These are phyloP conservation scores for Castanea crenata DNA, from an alignment of 306 rosid genomes.

Conservation along the genomic window DNA sequence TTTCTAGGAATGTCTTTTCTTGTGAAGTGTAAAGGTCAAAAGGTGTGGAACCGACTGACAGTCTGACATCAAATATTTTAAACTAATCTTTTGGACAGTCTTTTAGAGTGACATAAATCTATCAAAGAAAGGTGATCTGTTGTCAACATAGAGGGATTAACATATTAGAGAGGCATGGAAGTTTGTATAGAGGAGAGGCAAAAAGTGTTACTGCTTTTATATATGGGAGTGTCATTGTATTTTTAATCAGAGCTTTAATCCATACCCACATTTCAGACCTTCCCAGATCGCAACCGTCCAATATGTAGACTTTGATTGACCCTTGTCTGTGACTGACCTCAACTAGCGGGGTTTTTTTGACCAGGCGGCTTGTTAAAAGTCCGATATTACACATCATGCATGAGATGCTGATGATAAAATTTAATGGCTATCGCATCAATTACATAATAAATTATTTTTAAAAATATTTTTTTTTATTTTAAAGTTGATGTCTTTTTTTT, in stretches of 20 bases:
- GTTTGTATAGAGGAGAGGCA: not conserved
- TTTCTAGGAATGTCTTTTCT: conserved; percentile 39
- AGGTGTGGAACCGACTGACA: conserved; percentile 25
- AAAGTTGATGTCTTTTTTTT: too few species aligned
- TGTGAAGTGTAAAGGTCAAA: conserved; percentile 32
- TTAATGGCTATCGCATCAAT: too few species aligned
- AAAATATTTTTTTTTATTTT: too few species aligned
- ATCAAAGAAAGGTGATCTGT: conserved; percentile 31
- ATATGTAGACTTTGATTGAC: conserved; percentile 46
- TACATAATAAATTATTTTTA: too few species aligned
- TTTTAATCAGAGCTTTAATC: not conserved
- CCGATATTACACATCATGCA: too few species aligned
- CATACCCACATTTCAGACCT: not conserved
- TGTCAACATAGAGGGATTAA: conserved; percentile 23
- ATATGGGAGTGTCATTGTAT: not conserved
- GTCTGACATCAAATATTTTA: conserved; percentile 30
- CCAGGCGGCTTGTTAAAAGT: not conserved
- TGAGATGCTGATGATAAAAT: too few species aligned
- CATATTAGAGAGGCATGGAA: not conserved
- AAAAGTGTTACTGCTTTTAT: not conserved
- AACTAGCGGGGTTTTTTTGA: not conserved
- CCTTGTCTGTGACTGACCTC: conserved; percentile 30
- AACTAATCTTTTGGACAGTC: not conserved
- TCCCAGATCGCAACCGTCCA: conserved; percentile 17
- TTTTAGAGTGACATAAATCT: not conserved